Base-by-base conservation (phyloP, 1,284 basidiomycete genomes). In the Lignosus rhinocerotis region DNA sequence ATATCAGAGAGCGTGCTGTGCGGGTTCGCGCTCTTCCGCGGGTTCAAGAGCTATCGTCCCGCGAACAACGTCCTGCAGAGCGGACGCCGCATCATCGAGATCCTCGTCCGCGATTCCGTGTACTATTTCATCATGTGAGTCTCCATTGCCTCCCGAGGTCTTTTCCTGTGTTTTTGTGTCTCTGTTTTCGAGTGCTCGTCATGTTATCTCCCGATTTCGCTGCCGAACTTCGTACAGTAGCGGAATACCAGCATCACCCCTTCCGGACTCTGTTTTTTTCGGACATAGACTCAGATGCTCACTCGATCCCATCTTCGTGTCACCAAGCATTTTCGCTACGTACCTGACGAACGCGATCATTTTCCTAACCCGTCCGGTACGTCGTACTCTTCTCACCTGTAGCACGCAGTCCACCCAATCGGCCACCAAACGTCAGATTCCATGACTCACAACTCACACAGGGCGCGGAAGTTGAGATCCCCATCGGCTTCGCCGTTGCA, bases 401-500 rank as follows among this genome's bases (percentile, higher is more conserved):
- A 12, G 12, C 36, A 25, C 25, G 25, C 25, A 2, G 25, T 25
- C 25, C 4, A 2, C 25, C 25, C 25, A 25, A n/a, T n/a, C n/a
- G n/a, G n/a, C n/a, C n/a, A n/a, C n/a, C n/a, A n/a, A n/a, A n/a
- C n/a, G n/a, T n/a, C n/a, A n/a, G n/a, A n/a, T n/a, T n/a, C n/a
- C n/a, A n/a, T 25, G 25, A 25, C 25, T 25, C 25, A 25, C 25
- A 25, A 2, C 8, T 19, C 14, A 17, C 32, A 62, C 53, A 73
- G 71, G 55, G 59, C n/a, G 68, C 69, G 14, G 72, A 79, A 7
- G 64, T 83, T 7, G 83, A 83, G 69, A 76, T 82, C 31, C 80
- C 83, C 0, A 77, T 85, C 54, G 82, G 79, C 11, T 85, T 85
- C 70, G 76, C 82, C 2, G 76, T 84, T 16, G 80, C 83, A 2